A percentile compares a stretch with the other conserved stretches of the same genome.
phyloP scores from a whole-genome alignment of 176 grass and related monocot species.

The Eleusine coracana region DNA sequence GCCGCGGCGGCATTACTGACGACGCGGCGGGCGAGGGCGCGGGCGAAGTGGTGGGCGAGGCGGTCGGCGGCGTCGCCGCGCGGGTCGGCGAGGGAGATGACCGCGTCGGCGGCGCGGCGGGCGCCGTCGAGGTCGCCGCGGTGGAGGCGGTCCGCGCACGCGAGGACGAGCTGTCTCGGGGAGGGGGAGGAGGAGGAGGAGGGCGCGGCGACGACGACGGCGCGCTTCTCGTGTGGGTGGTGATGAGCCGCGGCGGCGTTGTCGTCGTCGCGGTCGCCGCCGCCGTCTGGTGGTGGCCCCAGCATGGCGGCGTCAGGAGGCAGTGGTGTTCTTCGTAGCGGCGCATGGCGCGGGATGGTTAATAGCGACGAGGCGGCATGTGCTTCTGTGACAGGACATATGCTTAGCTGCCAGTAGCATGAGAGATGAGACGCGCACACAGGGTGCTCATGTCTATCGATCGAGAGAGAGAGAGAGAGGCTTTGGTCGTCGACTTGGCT shows the following conservation, averaged over 20 bases:
- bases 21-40: conserved; percentile 54
- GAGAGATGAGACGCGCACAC: not conserved
- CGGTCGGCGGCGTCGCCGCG: conserved; percentile 75
- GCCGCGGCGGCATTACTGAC: not conserved
- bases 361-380: conserved; percentile 47
- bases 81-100: conserved; percentile 46
- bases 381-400: conserved; percentile 82
- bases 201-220: not conserved
- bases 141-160: conserved; percentile 62
- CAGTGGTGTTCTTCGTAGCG: not conserved
- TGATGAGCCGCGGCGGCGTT: conserved; percentile 1
- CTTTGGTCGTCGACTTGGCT: not conserved
- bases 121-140: conserved; percentile 62
- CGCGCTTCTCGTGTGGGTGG: not conserved
- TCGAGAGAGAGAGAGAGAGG: not conserved
- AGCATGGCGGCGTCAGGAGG: conserved; percentile 58
- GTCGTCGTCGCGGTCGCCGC: conserved; percentile 22
- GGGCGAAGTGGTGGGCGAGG: conserved; percentile 76
- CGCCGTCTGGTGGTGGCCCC: conserved; percentile 16
- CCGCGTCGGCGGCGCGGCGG: conserved; percentile 28
- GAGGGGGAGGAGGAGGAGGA: conserved; percentile 14
- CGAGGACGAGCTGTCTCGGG: conserved; percentile 50
- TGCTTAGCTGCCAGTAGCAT: conserved; percentile 73
- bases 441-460: no score
- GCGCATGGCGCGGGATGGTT: conserved; percentile 45